phyloP scores from a whole-genome alignment of 2,329 filamentous ascomycete species.

The Tolypocladium tropicale region DNA sequence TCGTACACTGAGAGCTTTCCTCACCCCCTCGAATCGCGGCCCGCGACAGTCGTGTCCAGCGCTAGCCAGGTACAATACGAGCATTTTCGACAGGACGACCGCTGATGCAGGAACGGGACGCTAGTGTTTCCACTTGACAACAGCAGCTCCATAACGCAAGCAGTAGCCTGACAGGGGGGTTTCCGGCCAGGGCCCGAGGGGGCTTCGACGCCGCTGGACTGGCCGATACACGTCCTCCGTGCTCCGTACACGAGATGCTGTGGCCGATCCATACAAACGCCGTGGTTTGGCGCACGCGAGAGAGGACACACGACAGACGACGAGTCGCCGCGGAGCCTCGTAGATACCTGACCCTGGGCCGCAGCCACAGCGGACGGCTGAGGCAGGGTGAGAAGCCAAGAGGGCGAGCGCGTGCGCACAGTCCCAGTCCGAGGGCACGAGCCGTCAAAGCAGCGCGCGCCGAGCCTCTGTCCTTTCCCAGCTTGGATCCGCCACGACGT shows the following conservation, averaged over 20 bases:
- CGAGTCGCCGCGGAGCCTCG: neutral
- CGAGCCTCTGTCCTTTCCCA: neutral
- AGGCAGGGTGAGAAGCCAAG: neutral
- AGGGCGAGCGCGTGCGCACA: neutral
- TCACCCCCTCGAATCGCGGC: neutral
- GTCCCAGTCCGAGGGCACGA: neutral
- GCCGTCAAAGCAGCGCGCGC: neutral
- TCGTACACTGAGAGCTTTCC: no score
- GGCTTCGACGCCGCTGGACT: neutral
- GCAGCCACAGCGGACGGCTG: neutral
- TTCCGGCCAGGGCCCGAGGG: neutral
- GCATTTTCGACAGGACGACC: neutral
- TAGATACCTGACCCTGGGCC: neutral
- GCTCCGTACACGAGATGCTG: no score
- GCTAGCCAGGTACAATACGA: neutral
- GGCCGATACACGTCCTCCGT: no score
- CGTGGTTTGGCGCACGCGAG: neutral
- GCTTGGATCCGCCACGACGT: neutral
- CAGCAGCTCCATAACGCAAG: neutral
- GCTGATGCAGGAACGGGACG: slow-evolving; percentile 18
- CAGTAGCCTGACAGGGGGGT: neutral
- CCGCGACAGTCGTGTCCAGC: neutral
- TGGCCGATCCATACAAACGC: no score
- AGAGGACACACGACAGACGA: neutral
- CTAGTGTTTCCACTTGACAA: slow-evolving; percentile 23